Conservation (phyloP, 345 rosid species). For the Salix caprea region DNA sequence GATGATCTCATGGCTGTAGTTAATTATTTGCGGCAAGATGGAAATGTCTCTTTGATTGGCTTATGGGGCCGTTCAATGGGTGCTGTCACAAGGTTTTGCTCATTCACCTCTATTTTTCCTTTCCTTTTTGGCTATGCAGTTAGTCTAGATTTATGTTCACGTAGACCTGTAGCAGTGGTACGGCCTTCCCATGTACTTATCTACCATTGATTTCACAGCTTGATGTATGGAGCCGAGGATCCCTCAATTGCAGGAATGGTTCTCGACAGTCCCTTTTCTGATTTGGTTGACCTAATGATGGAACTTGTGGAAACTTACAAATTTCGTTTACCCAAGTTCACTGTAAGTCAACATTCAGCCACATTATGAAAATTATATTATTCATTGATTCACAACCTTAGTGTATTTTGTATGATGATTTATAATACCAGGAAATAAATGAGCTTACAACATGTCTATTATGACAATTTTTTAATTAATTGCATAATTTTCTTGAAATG, state of each 20-base stretch:
- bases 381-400: background rate
- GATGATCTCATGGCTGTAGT: constrained; percentile 86
- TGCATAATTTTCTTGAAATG: background rate
- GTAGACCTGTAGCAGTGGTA: background rate
- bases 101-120: background rate
- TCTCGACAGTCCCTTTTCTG: constrained; percentile 87
- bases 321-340: constrained; percentile 78
- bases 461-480: background rate
- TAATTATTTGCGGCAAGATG: constrained; percentile 76
- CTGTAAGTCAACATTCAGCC: constrained; percentile 46
- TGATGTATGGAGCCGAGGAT: constrained; percentile 91
- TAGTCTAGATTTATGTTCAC: background rate
- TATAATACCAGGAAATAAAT: background rate
- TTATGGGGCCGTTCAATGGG: constrained; percentile 99
- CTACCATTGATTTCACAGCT: constrained; percentile 42
- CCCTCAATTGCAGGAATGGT: constrained; percentile 95
- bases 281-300: constrained; percentile 92
- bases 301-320: constrained; percentile 85
- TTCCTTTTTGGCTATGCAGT: background rate
- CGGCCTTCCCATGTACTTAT: constrained; percentile 3
- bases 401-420: background rate
- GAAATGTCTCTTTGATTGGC: constrained; percentile 82
- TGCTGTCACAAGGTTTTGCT: constrained; percentile 74
- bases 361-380: background rate
- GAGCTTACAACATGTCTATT: background rate